Percentiles rank a stretch among this genome's conserved stretches.
Evolutionary conservation across 1,284 basidiomycete species (phyloP).

Genomic region (Sphaerobolus stellatus): DNA sequence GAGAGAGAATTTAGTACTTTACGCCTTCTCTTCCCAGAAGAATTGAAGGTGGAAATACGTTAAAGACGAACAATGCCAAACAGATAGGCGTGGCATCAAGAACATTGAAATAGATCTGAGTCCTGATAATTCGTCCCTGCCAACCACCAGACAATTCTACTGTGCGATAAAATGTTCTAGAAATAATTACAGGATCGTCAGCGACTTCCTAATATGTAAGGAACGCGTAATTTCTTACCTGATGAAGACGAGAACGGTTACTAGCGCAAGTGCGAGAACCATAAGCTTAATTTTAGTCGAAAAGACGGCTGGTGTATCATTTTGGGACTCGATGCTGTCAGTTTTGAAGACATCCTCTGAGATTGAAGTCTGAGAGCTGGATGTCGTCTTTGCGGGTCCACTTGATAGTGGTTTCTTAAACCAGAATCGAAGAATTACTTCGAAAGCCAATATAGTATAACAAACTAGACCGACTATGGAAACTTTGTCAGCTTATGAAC

Average conservation of each 20-base stretch:
- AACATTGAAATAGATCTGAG: neutral
- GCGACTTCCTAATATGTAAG: neutral
- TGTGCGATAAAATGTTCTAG: conserved; percentile 5
- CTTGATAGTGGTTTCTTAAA: neutral
- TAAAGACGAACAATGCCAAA: conserved; percentile 1
- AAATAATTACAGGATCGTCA: neutral
- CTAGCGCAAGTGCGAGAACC: neutral
- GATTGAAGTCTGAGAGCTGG: neutral
- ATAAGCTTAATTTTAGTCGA: neutral
- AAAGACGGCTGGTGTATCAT: neutral
- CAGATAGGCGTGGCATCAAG: conserved; percentile 3
- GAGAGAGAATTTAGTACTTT: no score
- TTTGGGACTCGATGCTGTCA: neutral
- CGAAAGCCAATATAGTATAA: neutral
- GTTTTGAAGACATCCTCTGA: neutral
- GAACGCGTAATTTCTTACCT: neutral
- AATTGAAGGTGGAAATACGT: conserved; percentile 27
- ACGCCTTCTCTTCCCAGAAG: conserved; percentile 33
- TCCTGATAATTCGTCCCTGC: conserved; percentile 5
- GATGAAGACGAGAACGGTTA: conserved; percentile 4
- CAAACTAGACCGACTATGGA: neutral
- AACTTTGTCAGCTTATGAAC: neutral
- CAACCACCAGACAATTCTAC: conserved; percentile 1
- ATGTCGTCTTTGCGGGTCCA: neutral
- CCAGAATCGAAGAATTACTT: neutral